Base-by-base conservation (phyloP, 352 stramenopile genomes). In the Aphanomyces stellatus region DNA sequence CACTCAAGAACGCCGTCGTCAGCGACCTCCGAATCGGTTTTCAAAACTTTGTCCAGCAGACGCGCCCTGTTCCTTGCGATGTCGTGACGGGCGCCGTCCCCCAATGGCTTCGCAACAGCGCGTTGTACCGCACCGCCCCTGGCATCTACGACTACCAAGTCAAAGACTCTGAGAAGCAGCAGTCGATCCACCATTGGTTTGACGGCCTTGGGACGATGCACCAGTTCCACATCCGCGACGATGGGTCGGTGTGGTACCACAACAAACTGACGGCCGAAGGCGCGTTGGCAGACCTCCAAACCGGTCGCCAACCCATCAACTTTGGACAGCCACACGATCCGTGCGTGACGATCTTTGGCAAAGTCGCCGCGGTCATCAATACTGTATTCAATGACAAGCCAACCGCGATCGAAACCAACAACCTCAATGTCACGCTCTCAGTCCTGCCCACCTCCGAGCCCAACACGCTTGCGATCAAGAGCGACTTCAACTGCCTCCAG, bases 191-290 rank as follows among this genome's bases (percentile, higher is more conserved):
- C 22, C 49, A 57, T 34, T 57, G 49, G 22, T 57, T 57, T 30
- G 49, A 57, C 4, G 49, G 49, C 19, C 49, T 57, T 57, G 49
- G 49, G 1, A 19, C 28, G 6, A 57, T 57, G 49, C 49, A 57
- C 28, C 49, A 57, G 27, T 57, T 57, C 49, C 22, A 57, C 27
- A 37, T 57, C 11, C 49, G 49, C 1, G 22, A 22, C 22, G 49
- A 57, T n/a, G 49, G 49, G 25, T 37, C 49, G 7, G 49, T 57
- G 25, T 35, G 49, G 49, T 57, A 57, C 49, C 49, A 57, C 49
- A 57, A 57, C 30, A 33, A 37, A 13, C 19, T 57, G 6, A 57
- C 33, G 6, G 49, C 49, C 0, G 33, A 15, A 24, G 49, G 49
- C 6, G 27, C 27, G 22, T 19, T 1, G 13, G 30, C 22, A 15